Evolutionary conservation across 2,329 filamentous ascomycete genomes (phyloP), one percentile per base, ranked within the genome.

Genomic region (Ciborinia camelliae): DNA sequence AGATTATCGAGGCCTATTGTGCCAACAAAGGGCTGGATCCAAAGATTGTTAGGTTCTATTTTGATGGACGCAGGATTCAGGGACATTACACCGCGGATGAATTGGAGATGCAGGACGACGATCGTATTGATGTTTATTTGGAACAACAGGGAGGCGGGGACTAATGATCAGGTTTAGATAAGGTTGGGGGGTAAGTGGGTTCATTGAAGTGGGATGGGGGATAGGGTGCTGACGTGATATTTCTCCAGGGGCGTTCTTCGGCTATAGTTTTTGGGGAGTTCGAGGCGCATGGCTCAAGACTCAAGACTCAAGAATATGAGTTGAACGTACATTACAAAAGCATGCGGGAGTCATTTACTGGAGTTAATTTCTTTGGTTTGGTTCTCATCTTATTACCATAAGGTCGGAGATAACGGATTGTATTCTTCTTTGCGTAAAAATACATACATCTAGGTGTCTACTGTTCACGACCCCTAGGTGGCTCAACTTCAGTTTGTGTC

Each of bases 1-100:
- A 61, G 43, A 14, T 64, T 3, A 64, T 64, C 5, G n/a, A 41
- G 20, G 62, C 62, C 1, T 64, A 47, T 30, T 64, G 62, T 43
- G 5, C 37, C 9, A 18, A 30, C 0, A 64, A 52, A 9, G 15
- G 14, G 2, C 52, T 64, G 39, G 18, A 64, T 28, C n/a, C 23
- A 5, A 18, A 12, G 1, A 47, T 3, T 23, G 30, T 64, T 5
- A 35, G 62, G 8, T 64, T 61, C 39, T 26, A 35, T 10, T 52
- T 43, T 26, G 62, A 64, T 15, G 62, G 55, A 4, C 2, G 2
- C 1, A 45, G 54, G n/a, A 8, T 60, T 3, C 12, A 52, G 2
- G 37, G 28, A 15, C 20, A 45, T 4, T 8, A 45, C 10, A 64
- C 62, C 1, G 54, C 62, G 9, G 62, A 64, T 4, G n/a, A 14